Base-by-base conservation (phyloP, 306 rosid species). In the Prunus davidiana region DNA sequence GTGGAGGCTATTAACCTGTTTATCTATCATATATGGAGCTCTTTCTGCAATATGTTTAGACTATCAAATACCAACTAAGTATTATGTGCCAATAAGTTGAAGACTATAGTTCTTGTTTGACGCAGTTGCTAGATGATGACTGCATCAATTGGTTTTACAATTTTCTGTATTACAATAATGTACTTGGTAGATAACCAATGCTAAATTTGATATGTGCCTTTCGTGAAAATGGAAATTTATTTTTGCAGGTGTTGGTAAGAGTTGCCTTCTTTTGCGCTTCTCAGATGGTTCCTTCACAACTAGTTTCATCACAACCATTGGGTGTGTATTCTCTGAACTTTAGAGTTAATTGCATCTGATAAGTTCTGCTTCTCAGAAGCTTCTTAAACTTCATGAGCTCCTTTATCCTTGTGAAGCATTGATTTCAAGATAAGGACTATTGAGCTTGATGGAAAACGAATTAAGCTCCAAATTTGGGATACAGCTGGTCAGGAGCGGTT, bases 401-500 rank as follows among this genome's bases (percentile, higher is more conserved):
- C 45, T 38, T 75, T 74, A 83, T 86, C 69, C 55, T 65, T 69
- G n/a, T 86, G 90, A 84, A 95, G 98, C 19, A 95, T 95, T 84
- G 98, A 95, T 81, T 95, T 89, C 79, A 95, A 92, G 82, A 92
- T 90, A 67, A 92, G 97, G 78, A 87, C 96, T 88, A 95, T 95
- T 82, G 97, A 92, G 81, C 88, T 90, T 79, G 97, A 95, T 90
- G 96, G 92, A 56, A 95, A 95, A 79, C 89, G 93, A 71, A 87
- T 95, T 78, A 95, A 90, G 84, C 93, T 95, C 67, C 98, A 95
- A 88, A 90, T 95, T 67, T 95, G 98, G 98, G 98, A 95, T 72
- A 95, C 98, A 19, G 98, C 98, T 70, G 98, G 98, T 45, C 98
- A 95, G 70, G 98, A 95, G 86, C 88, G 97, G 71, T 95, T 95